A percentile compares a stretch with the other conserved stretches of the same genome.
Evolutionary conservation across 768 basidiomycete species (phyloP).

Genomic region (Termitomyces sp.): DNA sequence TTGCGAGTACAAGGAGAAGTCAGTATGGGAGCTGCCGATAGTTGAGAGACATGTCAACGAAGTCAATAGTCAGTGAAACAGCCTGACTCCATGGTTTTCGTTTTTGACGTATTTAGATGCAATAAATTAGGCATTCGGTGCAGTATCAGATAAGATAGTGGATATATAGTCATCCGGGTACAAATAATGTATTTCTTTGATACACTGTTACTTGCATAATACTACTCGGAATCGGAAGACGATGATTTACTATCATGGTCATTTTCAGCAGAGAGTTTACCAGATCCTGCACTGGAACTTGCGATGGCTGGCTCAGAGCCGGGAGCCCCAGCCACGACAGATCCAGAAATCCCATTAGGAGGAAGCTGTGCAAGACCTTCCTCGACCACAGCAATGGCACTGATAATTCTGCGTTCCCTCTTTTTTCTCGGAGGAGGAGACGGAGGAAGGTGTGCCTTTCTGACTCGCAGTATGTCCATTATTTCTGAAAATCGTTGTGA

Average conservation of each 20-base stretch:
- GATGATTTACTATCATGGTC: slow-evolving; percentile 17
- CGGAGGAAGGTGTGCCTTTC: slow-evolving; percentile 59
- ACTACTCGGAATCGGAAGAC: slow-evolving; percentile 16
- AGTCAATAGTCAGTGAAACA: background rate
- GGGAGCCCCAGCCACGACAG: background rate
- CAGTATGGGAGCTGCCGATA: background rate
- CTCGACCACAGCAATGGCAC: slow-evolving; percentile 48
- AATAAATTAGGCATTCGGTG: no score
- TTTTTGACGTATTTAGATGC: no score
- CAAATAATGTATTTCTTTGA: no score
- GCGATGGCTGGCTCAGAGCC: slow-evolving; percentile 16
- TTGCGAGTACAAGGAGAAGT: background rate
- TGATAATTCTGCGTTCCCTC: slow-evolving; percentile 50
- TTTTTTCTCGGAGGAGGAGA: slow-evolving; percentile 26
- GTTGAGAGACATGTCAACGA: background rate
- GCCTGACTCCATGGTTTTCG: no score
- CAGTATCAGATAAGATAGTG: background rate
- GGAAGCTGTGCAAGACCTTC: background rate
- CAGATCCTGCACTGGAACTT: slow-evolving; percentile 31
- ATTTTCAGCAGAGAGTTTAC: slow-evolving; percentile 18
- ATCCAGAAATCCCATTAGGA: background rate
- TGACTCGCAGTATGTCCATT: slow-evolving; percentile 74
- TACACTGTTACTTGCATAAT: background rate
- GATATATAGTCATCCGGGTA: no score
- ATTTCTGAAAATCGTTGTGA: slow-evolving; percentile 49